Evolutionary conservation across 768 basidiomycete species (phyloP), one percentile per base, ranked within the genome.

Genomic region (Leccinum boreale): DNA sequence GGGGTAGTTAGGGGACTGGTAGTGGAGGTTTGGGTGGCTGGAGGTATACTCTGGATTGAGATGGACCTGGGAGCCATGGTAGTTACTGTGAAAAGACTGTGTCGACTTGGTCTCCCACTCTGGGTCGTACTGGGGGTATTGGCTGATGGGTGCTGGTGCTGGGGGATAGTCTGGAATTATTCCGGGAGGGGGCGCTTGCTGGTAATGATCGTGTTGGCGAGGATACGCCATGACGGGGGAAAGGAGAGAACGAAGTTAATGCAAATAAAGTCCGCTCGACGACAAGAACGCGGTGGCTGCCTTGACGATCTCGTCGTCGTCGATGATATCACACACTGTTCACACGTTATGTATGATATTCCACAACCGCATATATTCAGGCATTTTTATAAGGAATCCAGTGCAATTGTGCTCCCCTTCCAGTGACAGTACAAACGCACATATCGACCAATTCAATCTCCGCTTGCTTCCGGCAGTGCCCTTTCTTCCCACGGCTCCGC

Each of bases 1-100:
- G 52, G 70, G 61, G 67, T 85, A 83, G 11, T 77, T 74, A 26
- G 74, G 82, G 12, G 86, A 0, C 3, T 73, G 69, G 46, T 77
- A 49, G 23, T 62, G 67, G 9, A 71, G 53, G 54, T 66, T 63
- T 45, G 73, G 77, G 63, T 85, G 81, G 70, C 76, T 77, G 80
- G 83, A 81, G 62, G 81, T 86, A 54, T 88, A 81, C 24, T 73
- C 68, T 28, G 86, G 80, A 53, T 84, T 83, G 62, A 91, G 83
- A 67, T 90, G 88, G 26, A 77, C 82, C 65, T 90, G 87, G 5
- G 90, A 91, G 71, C 86, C 84, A 62, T 78, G 79, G 64, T 79
- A 81, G 28, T 50, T 62, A 70, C 80, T 81, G 64, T 85, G 87
- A 69, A 82, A 82, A 26, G 86, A 88, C 58, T 85, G 83, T 48